Conservation (phyloP, 805 yeast species). For the Lachancea mirantina region DNA sequence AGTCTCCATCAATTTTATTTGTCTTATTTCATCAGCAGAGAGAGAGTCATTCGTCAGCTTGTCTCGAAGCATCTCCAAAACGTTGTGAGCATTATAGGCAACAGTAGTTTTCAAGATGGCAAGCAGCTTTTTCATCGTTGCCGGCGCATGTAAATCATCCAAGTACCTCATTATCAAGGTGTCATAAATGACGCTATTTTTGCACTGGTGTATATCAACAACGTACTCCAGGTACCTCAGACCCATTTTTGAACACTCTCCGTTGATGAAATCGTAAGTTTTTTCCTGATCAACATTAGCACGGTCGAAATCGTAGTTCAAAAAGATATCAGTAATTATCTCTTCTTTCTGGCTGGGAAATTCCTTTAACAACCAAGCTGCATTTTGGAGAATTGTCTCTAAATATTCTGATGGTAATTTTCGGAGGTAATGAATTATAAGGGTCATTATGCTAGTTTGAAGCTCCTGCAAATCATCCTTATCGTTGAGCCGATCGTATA, state of each 20-base stretch:
- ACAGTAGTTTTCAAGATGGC: slow-evolving; percentile 31
- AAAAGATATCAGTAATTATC: slow-evolving; percentile 47
- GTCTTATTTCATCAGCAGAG: slow-evolving; percentile 8
- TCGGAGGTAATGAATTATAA: slow-evolving; percentile 46
- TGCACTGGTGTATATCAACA: slow-evolving; percentile 35
- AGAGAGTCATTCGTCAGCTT: slow-evolving; percentile 9
- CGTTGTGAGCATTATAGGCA: slow-evolving; percentile 35
- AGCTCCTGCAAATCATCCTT: too few species aligned
- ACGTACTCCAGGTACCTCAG: slow-evolving; percentile 48
- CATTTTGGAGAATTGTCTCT: slow-evolving; percentile 49
- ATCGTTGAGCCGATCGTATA: too few species aligned
- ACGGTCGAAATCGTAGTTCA: slow-evolving; percentile 56
- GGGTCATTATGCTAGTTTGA: slow-evolving; percentile 12
- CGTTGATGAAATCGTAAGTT: slow-evolving; percentile 47
- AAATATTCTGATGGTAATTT: slow-evolving; percentile 43
- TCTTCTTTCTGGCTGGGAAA: slow-evolving; percentile 25
- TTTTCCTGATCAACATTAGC: slow-evolving; percentile 47
- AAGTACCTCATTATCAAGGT: slow-evolving; percentile 42
- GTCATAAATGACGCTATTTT: slow-evolving; percentile 35
- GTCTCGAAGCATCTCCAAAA: slow-evolving; percentile 21
- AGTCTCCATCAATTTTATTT: slow-evolving; percentile 33
- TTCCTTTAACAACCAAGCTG: slow-evolving; percentile 40
- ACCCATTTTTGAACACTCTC: slow-evolving; percentile 27
- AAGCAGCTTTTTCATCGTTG: slow-evolving; percentile 28
- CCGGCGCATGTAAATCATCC: slow-evolving; percentile 15